A percentile compares a stretch with the other conserved stretches of the same genome.
Evolutionary conservation across 2,329 filamentous ascomycete species (phyloP).

Genomic region (Alternaria arbusti): DNA sequence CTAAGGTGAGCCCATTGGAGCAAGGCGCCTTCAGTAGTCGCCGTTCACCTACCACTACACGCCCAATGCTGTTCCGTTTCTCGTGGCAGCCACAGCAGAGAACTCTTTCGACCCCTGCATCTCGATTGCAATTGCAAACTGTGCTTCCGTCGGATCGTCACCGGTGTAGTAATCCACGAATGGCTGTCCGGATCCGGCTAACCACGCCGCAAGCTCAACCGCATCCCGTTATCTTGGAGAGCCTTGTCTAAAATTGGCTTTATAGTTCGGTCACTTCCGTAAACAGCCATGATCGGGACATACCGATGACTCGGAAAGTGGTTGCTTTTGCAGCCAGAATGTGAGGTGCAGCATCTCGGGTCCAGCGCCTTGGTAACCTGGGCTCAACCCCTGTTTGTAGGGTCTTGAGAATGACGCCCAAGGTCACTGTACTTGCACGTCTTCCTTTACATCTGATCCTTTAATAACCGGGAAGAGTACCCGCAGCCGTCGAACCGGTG

Average conservation of each 20-base stretch:
- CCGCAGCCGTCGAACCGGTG: constrained; percentile 8
- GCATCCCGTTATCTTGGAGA: neutral
- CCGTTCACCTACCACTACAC: constrained; percentile 19
- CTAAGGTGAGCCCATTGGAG: constrained; percentile 20
- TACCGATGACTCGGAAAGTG: constrained; percentile 26
- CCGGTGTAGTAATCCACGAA: neutral
- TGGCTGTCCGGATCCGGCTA: neutral
- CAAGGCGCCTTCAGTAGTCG: constrained; percentile 18
- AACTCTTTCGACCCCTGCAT: constrained; percentile 8
- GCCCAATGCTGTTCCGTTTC: constrained; percentile 21
- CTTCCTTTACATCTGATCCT: neutral
- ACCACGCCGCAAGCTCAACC: neutral
- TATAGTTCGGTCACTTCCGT: neutral
- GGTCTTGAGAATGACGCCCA: neutral
- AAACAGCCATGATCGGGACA: constrained; percentile 15
- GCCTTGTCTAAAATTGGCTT: neutral
- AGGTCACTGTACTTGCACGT: neutral
- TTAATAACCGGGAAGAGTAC: neutral
- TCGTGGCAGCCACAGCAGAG: constrained; percentile 29
- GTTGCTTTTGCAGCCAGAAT: constrained; percentile 21
- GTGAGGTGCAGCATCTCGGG: constrained; percentile 19
- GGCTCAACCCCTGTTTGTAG: constrained; percentile 7
- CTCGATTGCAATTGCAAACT: neutral
- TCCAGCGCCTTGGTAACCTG: constrained; percentile 11
- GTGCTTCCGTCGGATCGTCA: neutral